A percentile compares a stretch with the other conserved stretches of the same genome.
These are phyloP conservation scores for Ailanthus altissimus DNA, from an alignment of 345 rosid genomes.

Conservation along the genomic window DNA sequence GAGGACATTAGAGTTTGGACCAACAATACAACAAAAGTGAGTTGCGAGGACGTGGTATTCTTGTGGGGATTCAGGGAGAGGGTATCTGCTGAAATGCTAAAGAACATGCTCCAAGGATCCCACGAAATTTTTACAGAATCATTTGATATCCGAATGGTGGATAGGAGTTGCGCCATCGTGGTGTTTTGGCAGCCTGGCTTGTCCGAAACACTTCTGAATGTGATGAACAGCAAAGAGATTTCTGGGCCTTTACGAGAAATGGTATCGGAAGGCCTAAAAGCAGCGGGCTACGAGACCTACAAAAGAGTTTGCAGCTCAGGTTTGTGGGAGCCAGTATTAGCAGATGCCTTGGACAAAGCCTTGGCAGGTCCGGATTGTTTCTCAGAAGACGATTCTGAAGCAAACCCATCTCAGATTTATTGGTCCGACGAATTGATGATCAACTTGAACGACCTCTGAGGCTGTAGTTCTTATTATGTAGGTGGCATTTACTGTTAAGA, in stretches of 20 bases:
- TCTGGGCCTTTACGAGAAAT: constrained; percentile 54
- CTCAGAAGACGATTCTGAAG: constrained; percentile 30
- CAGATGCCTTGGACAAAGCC: constrained; percentile 62
- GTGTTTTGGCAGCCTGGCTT: constrained; percentile 60
- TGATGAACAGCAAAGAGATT: constrained; percentile 45
- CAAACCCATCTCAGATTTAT: constrained; percentile 43
- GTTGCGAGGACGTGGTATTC: constrained; percentile 69
- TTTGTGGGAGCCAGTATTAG: constrained; percentile 64
- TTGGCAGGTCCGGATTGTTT: constrained; percentile 29
- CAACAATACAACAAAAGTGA: constrained; percentile 50
- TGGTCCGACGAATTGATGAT: constrained; percentile 58
- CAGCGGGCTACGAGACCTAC: constrained; percentile 56
- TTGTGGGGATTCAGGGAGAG: constrained; percentile 65
- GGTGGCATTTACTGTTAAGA: too few relatives aligned
- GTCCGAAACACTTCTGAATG: constrained; percentile 44
- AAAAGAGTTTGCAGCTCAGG: constrained; percentile 64
- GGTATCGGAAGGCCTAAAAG: constrained; percentile 71
- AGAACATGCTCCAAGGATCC: constrained; percentile 56
- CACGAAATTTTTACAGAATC: constrained; percentile 47
- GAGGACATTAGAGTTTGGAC: constrained; percentile 62
- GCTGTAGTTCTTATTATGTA: too few relatives aligned
- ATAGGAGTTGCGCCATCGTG: constrained; percentile 70
- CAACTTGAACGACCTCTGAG: constrained; percentile 69
- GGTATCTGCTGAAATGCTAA: constrained; percentile 57
- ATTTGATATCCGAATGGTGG: constrained; percentile 62